Percentiles rank a stretch among this genome's conserved stretches.
Evolutionary conservation across 2,329 filamentous ascomycete species (phyloP).

Genomic region (Pyricularia pennisetigena): DNA sequence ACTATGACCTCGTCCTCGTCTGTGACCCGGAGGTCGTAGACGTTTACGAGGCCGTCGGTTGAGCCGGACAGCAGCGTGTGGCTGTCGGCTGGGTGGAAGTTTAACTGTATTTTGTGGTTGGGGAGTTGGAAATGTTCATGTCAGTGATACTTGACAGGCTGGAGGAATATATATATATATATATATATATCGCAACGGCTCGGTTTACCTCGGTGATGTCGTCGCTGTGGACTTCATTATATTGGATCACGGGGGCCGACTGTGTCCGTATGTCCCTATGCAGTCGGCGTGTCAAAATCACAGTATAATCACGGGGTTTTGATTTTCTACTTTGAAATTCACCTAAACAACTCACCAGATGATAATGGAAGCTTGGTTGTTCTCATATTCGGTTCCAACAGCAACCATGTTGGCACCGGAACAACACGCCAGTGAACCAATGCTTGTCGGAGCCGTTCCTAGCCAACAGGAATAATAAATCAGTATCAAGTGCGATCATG

Average conservation of each 20-base stretch:
- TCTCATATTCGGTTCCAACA: constrained; percentile 62
- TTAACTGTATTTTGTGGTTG: constrained; percentile 28
- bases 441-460: constrained; percentile 15
- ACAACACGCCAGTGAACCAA: constrained; percentile 58
- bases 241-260: constrained; percentile 37
- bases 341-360: constrained; percentile 38
- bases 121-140: constrained; percentile 1
- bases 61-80: constrained; percentile 63
- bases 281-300: constrained; percentile 4
- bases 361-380: constrained; percentile 50
- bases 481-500: background rate
- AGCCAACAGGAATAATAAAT: background rate
- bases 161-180: background rate
- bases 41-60: constrained; percentile 69
- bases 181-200: constrained; percentile 1
- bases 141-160: background rate
- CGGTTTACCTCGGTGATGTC: constrained; percentile 48
- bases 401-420: constrained; percentile 49
- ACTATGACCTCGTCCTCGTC: constrained; percentile 72
- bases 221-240: constrained; percentile 58
- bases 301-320: constrained; percentile 5
- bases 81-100: constrained; percentile 50
- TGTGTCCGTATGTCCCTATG: constrained; percentile 47
- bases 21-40: constrained; percentile 60
- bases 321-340: background rate